Evolutionary conservation across 148 eudicot genomes (phyloP), one percentile per base, ranked within the genome.

Genomic region (Chenopodium suecicum): DNA sequence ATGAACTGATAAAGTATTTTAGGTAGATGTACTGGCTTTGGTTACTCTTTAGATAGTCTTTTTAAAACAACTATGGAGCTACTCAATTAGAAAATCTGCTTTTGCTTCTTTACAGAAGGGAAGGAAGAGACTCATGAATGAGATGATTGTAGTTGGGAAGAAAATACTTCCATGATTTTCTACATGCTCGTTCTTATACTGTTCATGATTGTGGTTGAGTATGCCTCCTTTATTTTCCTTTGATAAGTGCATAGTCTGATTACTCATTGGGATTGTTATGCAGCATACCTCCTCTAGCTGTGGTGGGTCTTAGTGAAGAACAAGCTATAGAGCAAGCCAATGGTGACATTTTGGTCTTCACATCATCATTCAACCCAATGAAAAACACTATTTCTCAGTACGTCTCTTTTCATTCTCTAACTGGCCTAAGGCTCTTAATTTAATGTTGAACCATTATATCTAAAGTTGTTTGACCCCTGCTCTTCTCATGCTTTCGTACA

Each of bases 281-380:
- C 98, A 96, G 99, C 91, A 92, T 96, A 85, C 99, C 99, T 19
- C 95, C 98, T 72, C 94, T 96, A 54, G 91, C 99, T 74, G 95
- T 96, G 71, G 98, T 94, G 69, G 99, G 99, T 66, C 91, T 91
- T 65, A 96, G 94, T 86, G 99, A 96, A 88, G 95, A 96, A 84
- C 90, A 92, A 85, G 99, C 99, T 78, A 78, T 94, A 71, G 95
- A 94, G 87, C 90, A 94, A 89, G 90, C 94, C 79, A 91, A 84
- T 72, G 91, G 99, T 60, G 99, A 96, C 83, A 80, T 92, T 78
- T 82, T 86, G 87, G 89, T 94, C 84, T 94, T 88, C 86, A 94
- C 98, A 46, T 96, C 99, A 65, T 73, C 98, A 54, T 96, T 96
- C 86, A 96, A 92, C 84, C 97, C 99, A 25, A 91, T 96, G 98